phyloP scores from a whole-genome alignment of 2,329 filamentous ascomycete species.

The Aureobasidium sp. region DNA sequence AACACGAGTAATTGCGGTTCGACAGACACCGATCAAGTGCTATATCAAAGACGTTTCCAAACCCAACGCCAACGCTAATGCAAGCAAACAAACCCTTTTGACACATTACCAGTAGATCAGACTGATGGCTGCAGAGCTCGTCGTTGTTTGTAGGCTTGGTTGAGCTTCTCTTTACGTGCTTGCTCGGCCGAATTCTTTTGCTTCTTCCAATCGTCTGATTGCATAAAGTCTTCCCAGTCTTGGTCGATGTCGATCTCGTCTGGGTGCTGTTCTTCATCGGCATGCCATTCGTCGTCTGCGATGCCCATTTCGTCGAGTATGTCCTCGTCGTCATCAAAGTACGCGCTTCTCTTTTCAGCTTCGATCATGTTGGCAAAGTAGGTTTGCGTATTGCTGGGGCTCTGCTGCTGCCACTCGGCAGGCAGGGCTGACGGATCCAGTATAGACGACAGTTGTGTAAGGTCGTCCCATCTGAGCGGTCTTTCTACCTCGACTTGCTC shows the following conservation, averaged over 20 bases:
- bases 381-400: neutral
- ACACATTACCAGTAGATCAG: neutral
- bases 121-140: neutral
- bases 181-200: neutral
- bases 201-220: slow-evolving; percentile 8
- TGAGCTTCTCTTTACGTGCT: neutral
- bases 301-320: slow-evolving; percentile 9
- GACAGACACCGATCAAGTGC: neutral
- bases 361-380: neutral
- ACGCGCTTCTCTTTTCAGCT: neutral
- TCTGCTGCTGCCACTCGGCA: slow-evolving; percentile 6
- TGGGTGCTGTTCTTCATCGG: neutral
- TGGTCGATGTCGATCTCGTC: slow-evolving; percentile 7
- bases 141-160: slow-evolving; percentile 3
- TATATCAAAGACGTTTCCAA: neutral
- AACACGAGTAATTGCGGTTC: no score
- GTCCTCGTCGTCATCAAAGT: slow-evolving; percentile 11
- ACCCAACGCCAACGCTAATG: neutral
- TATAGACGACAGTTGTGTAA: slow-evolving; percentile 9
- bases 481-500: neutral
- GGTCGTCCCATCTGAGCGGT: slow-evolving; percentile 17
- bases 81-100: neutral
- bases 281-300: slow-evolving; percentile 12
- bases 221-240: slow-evolving; percentile 11
- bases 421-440: slow-evolving; percentile 7